phyloP scores from a whole-genome alignment of 2,329 filamentous ascomycete species.

The Emydomyces testavorans region DNA sequence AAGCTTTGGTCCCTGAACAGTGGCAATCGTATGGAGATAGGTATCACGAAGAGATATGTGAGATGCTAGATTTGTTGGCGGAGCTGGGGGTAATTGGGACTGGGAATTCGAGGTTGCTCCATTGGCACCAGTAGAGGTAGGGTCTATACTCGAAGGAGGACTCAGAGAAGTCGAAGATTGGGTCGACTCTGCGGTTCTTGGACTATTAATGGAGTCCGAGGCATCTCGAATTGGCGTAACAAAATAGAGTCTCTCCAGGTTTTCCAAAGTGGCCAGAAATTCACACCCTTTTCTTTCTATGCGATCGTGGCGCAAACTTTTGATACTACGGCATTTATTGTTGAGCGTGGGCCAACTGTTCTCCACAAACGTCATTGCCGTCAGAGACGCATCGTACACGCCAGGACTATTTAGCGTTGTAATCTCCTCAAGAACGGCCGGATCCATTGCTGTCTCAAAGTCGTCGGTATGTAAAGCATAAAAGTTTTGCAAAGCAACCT shows the following conservation, averaged over 20 bases:
- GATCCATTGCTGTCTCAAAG: slow-evolving; percentile 37
- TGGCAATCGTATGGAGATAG: slow-evolving; percentile 39
- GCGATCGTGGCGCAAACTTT: slow-evolving; percentile 40
- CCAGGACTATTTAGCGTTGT: slow-evolving; percentile 45
- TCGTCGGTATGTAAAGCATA: slow-evolving; percentile 43
- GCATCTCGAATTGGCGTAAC: slow-evolving; percentile 31
- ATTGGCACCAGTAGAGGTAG: background rate
- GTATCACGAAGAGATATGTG: slow-evolving; percentile 27
- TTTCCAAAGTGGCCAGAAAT: slow-evolving; percentile 34
- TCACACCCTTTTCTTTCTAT: slow-evolving; percentile 36
- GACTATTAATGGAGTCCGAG: slow-evolving; percentile 26
- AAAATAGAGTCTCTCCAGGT: slow-evolving; percentile 44
- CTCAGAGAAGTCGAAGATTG: slow-evolving; percentile 11
- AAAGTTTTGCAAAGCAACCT: slow-evolving; percentile 46
- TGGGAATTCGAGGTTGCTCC: slow-evolving; percentile 14
- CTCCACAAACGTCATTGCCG: slow-evolving; percentile 43
- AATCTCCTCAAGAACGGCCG: slow-evolving; percentile 36
- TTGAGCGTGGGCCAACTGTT: slow-evolving; percentile 40
- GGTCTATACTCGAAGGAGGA: background rate
- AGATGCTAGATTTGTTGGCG: slow-evolving; percentile 14
- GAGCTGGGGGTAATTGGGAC: background rate
- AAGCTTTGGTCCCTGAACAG: slow-evolving; percentile 41
- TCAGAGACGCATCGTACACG: slow-evolving; percentile 29
- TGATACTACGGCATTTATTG: slow-evolving; percentile 31
- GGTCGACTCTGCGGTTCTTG: slow-evolving; percentile 11